These are phyloP conservation scores for Elsinoe necatrix DNA, from an alignment of 2,329 filamentous ascomycete genomes.

Conservation along the genomic window DNA sequence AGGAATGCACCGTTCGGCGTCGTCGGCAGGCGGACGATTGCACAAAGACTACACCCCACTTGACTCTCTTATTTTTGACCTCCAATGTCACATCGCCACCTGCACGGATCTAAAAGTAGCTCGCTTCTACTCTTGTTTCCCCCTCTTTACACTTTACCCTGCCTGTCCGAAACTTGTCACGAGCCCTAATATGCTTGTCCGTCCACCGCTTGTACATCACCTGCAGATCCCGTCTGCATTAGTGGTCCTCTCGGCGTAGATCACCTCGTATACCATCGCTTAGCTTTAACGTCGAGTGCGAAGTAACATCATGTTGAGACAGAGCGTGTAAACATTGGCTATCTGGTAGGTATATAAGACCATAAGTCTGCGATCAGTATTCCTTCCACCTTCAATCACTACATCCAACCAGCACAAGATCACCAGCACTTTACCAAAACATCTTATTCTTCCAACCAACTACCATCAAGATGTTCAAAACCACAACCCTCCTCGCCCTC, in stretches of 20 bases:
- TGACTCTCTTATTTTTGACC: background rate
- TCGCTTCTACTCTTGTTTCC: background rate
- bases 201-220: background rate
- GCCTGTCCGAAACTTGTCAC: background rate
- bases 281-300: background rate
- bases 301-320: constrained; percentile 5
- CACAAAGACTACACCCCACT: background rate
- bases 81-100: constrained; percentile 8
- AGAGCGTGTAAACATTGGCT: background rate
- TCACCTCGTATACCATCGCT: constrained; percentile 12
- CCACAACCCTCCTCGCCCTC: constrained; percentile 4
- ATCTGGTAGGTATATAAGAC: background rate
- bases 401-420: background rate
- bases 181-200: constrained; percentile 5
- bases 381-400: background rate
- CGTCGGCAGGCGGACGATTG: background rate
- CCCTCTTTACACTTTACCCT: constrained; percentile 2
- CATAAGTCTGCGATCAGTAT: background rate
- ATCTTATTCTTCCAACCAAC: background rate
- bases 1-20: background rate
- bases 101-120: constrained; percentile 1
- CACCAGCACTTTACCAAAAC: background rate
- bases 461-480: background rate
- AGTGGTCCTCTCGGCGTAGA: background rate
- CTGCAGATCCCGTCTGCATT: background rate